These are phyloP conservation scores for Actinomortierella ambigua DNA, from an alignment of 371 early-diverging fungal genomes.

Conservation along the genomic window DNA sequence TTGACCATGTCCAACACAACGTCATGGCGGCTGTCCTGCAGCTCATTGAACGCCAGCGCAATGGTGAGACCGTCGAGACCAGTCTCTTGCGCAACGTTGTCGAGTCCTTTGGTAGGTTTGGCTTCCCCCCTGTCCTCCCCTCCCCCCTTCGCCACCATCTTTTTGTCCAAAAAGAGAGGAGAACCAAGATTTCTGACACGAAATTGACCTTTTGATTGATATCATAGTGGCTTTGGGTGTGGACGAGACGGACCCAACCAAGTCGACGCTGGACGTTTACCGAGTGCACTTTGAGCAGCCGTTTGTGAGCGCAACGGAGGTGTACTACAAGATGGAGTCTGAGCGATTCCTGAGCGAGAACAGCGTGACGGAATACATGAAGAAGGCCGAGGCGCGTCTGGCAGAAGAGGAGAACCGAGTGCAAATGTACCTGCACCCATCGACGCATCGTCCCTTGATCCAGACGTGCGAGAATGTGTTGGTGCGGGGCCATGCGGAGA, in stretches of 20 bases:
- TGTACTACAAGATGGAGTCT: conserved; percentile 86
- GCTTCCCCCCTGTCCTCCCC: not conserved
- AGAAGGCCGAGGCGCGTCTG: conserved; percentile 86
- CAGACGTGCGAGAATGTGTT: conserved; percentile 83
- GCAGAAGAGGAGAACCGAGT: conserved; percentile 90
- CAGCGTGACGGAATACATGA: conserved; percentile 92
- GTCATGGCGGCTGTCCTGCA: conserved; percentile 86
- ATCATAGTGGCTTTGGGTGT: conserved; percentile 79
- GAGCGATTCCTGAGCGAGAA: conserved; percentile 87
- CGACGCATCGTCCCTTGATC: conserved; percentile 76
- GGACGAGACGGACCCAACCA: conserved; percentile 80
- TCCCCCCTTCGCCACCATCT: conserved; percentile 2
- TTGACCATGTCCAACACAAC: conserved; percentile 75
- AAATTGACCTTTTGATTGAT: conserved; percentile 2
- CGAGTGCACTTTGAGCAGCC: conserved; percentile 81
- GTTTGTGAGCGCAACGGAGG: conserved; percentile 79
- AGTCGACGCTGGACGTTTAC: conserved; percentile 87
- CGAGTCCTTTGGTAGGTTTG: conserved; percentile 79
- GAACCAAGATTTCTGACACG: not conserved
- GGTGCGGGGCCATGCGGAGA: conserved; percentile 79
- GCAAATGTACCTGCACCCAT: conserved; percentile 83
- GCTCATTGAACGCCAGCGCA: conserved; percentile 84
- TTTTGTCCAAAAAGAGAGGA: too few species aligned
- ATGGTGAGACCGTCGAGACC: conserved; percentile 91
- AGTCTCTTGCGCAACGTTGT: conserved; percentile 85